Percentiles rank a stretch among this genome's conserved stretches.
These are phyloP conservation scores for Solanum raphanifolium DNA, from an alignment of 257 asterid species.

Conservation along the genomic window DNA sequence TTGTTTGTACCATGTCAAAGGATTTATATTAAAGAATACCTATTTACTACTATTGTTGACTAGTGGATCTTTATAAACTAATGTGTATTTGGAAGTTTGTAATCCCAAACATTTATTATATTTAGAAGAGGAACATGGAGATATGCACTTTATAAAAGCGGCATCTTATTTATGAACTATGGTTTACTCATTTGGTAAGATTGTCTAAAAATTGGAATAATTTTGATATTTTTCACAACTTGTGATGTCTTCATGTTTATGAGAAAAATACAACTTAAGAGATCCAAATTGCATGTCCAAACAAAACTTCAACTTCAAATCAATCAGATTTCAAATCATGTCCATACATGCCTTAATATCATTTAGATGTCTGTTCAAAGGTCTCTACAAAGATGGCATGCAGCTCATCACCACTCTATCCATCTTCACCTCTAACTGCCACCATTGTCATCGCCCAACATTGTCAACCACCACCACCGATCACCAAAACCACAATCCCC, in stretches of 20 bases:
- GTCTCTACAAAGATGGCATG: not conserved
- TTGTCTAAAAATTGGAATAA: not conserved
- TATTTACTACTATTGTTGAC: not conserved
- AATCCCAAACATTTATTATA: no score
- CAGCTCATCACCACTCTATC: not conserved
- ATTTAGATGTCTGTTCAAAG: not conserved
- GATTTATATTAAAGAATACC: not conserved
- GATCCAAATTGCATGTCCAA: not conserved
- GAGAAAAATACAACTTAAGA: not conserved
- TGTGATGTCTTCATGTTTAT: not conserved
- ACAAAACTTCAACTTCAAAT: not conserved
- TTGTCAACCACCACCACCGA: not conserved
- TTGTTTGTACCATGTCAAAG: not conserved
- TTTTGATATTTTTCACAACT: not conserved
- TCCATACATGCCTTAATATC: not conserved
- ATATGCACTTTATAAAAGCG: not conserved
- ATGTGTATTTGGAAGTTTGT: not conserved
- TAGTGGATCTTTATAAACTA: not conserved
- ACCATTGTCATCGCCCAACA: not conserved
- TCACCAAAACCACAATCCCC: not conserved
- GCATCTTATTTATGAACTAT: not conserved
- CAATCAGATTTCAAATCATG: not conserved
- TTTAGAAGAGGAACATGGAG: not conserved
- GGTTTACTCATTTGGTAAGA: not conserved
- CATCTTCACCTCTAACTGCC: not conserved